These are phyloP conservation scores for Aciculosporium take DNA, from an alignment of 2,329 filamentous ascomycete genomes.

Conservation along the genomic window DNA sequence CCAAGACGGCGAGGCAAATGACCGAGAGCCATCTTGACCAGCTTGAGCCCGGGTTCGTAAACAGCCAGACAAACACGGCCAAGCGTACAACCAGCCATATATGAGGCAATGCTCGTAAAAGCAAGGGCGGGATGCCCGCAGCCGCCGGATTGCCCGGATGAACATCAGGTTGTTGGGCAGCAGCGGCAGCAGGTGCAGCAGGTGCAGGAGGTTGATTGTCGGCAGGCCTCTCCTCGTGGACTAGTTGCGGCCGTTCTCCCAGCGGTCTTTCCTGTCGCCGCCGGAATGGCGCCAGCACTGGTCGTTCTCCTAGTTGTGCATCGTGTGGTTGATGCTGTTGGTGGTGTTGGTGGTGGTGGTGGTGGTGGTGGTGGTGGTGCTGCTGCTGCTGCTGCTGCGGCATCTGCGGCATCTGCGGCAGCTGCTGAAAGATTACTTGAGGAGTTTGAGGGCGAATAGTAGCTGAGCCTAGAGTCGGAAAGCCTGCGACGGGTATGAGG, in stretches of 20 bases:
- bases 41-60: slow-evolving; percentile 41
- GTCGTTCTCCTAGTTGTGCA: slow-evolving; percentile 6
- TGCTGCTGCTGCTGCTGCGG: slow-evolving; percentile 8
- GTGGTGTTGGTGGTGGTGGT: slow-evolving; percentile 3
- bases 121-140: slow-evolving; percentile 18
- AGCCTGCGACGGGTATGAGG: slow-evolving; percentile 11
- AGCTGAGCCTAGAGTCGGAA: slow-evolving; percentile 5
- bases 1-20: slow-evolving; percentile 34
- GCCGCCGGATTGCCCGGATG: slow-evolving; percentile 27
- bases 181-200: not conserved
- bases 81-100: slow-evolving; percentile 47
- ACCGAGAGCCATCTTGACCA: slow-evolving; percentile 47
- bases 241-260: slow-evolving; percentile 9
- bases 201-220: not conserved
- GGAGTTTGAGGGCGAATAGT: not conserved
- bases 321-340: slow-evolving; percentile 8
- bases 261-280: slow-evolving; percentile 9
- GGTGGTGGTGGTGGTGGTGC: slow-evolving; percentile 9
- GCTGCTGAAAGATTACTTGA: slow-evolving; percentile 7
- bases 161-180: slow-evolving; percentile 6
- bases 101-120: slow-evolving; percentile 38
- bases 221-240: not conserved
- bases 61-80: slow-evolving; percentile 49
- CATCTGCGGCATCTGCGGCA: slow-evolving; percentile 9
- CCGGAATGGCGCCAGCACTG: not conserved